Evolutionary conservation across 2,329 filamentous ascomycete species (phyloP), one percentile per base, ranked within the genome.

Genomic region (Torrubiella hemipterigena): DNA sequence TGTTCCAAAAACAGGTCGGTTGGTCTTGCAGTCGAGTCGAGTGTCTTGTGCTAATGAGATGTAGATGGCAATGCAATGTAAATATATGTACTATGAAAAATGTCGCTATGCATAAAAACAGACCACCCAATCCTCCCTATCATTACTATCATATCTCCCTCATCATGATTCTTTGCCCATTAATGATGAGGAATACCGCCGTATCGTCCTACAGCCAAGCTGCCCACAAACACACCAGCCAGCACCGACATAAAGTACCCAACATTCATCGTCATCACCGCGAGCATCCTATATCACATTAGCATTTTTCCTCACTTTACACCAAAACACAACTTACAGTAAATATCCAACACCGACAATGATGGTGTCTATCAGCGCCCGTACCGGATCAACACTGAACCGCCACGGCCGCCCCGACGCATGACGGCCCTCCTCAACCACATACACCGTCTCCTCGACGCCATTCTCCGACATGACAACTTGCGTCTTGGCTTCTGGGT

Each of bases 201-300:
- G 45, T 76, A 91, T 40, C 86, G 72, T 18, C 86, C 85, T 38
- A 91, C 69, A 1, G 73, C 69, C 26, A 96, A 58, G 51, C 91
- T 91, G 16, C 89, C 89, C n/a, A 93, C 50, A 48, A 96, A 95
- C 2, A 81, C 71, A 21, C 83, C 83, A 1, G 66, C 77, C 6
- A 91, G 65, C n/a, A 87, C 69, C 0, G 81, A 86, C 33, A 85
- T 56, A 52, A 89, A 89, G 51, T 91, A 91, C 10, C 83, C 84
- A 12, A 89, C 70, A 45, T 91, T 91, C 62, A 84, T 74, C 2
- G 82, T 87, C 84, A 91, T 94, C 49, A 93, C 81, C 11, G 81
- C 83, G 58, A 94, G 61, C 86, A 94, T 94, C 37, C 86, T 94
- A 31, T 6, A n/a, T 8, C 9, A n/a, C 25, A 30, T 32, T 28